These are phyloP conservation scores for Paramyrothecium sp. DNA, from an alignment of 2,329 filamentous ascomycete species.

Conservation along the genomic window DNA sequence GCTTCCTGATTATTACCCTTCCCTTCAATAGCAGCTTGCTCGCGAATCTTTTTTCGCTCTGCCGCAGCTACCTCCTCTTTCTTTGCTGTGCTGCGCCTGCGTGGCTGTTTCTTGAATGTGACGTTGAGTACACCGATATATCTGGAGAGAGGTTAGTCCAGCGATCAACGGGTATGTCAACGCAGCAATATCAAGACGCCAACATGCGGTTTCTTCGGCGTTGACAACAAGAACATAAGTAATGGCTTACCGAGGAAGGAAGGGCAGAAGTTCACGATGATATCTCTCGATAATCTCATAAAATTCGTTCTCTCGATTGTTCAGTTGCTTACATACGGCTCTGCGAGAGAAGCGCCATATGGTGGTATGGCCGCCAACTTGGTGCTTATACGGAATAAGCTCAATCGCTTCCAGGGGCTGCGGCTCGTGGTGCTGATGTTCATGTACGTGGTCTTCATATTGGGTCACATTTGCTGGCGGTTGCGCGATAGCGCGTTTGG, in stretches of 20 bases:
- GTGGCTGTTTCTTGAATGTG: constrained; percentile 82
- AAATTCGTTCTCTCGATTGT: constrained; percentile 97
- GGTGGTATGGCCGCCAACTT: constrained; percentile 95
- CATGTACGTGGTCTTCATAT: constrained; percentile 48
- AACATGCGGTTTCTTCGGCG: no score
- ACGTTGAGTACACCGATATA: constrained; percentile 98
- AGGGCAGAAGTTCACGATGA: constrained; percentile 85
- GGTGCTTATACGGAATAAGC: constrained; percentile 93
- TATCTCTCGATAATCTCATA: constrained; percentile 93
- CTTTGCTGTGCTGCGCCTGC: constrained; percentile 57
- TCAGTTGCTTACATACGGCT: constrained; percentile 96
- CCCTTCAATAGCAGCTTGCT: constrained; percentile 14
- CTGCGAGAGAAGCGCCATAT: constrained; percentile 93
- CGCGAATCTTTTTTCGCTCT: constrained; percentile 35
- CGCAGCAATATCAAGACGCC: no score
- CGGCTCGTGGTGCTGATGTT: constrained; percentile 49
- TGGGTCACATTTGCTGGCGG: constrained; percentile 36
- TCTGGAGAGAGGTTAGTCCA: constrained; percentile 40
- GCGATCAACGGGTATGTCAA: no score
- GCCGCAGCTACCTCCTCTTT: constrained; percentile 42
- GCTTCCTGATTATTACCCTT: not conserved
- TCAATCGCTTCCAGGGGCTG: constrained; percentile 86
- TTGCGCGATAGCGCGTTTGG: constrained; percentile 24
- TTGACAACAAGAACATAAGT: not conserved
- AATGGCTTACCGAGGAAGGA: constrained; percentile 72